Conservation (phyloP, 352 stramenopile species). For the Pythium plurisporium region DNA sequence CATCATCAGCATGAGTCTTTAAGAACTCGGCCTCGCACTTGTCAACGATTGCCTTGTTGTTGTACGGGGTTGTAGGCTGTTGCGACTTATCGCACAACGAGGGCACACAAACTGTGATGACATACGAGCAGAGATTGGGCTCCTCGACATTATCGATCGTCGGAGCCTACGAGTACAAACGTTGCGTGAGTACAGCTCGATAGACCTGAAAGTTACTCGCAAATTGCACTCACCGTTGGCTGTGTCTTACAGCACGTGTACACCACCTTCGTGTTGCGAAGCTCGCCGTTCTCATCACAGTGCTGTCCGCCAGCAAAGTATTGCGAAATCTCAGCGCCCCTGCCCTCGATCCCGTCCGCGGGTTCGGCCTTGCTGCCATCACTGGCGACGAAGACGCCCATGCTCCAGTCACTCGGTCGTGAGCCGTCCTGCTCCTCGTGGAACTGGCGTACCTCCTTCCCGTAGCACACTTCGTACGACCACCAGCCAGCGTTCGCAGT, state of each 20-base stretch:
- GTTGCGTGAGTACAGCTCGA: too few relatives aligned
- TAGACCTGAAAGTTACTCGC: too few relatives aligned
- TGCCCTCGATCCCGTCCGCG: slow-evolving; percentile 15
- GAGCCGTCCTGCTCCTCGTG: slow-evolving; percentile 73
- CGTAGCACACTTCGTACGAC: slow-evolving; percentile 84
- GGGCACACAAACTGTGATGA: slow-evolving; percentile 77
- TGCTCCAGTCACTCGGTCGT: slow-evolving; percentile 77
- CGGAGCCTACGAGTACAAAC: slow-evolving; percentile 7
- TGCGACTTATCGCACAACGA: slow-evolving; percentile 49
- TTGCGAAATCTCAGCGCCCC: slow-evolving; percentile 53
- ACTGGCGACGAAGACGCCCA: slow-evolving; percentile 58
- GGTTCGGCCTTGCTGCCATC: slow-evolving; percentile 26
- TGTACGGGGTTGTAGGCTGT: slow-evolving; percentile 22
- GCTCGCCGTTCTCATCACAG: slow-evolving; percentile 80
- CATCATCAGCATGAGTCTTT: slow-evolving; percentile 18
- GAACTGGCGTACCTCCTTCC: slow-evolving; percentile 75
- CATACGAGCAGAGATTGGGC: slow-evolving; percentile 72
- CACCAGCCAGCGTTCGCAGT: slow-evolving; percentile 65
- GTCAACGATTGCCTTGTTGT: slow-evolving; percentile 34
- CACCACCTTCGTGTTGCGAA: slow-evolving; percentile 65
- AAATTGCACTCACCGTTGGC: slow-evolving; percentile 24
- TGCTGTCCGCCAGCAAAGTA: slow-evolving; percentile 72
- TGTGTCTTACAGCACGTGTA: slow-evolving; percentile 76
- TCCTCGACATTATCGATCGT: slow-evolving; percentile 78
- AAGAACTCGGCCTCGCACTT: slow-evolving; percentile 58